Evolutionary conservation across 768 basidiomycete genomes (phyloP).

Genomic region (Phlegmacium glaucopus): DNA sequence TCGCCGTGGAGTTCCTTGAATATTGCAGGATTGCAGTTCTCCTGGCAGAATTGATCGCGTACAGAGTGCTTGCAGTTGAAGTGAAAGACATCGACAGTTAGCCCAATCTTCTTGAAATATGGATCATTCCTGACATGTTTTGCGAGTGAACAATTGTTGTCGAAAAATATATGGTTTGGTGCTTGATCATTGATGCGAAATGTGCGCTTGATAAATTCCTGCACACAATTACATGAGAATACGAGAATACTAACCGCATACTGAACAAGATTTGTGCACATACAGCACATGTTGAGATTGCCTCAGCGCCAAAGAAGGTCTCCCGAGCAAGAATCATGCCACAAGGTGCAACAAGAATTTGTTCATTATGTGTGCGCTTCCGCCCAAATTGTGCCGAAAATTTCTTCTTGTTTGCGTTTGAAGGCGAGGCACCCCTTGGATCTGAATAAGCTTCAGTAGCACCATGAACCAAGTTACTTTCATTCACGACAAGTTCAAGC

Average conservation of each 20-base stretch:
- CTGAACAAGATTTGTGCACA: neutral
- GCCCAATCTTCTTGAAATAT: no score
- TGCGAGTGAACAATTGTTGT: no score
- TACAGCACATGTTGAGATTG: constrained; percentile 3
- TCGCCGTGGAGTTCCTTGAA: no score
- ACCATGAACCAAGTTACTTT: neutral
- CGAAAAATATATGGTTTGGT: constrained; percentile 7
- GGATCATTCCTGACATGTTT: no score
- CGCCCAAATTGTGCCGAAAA: constrained; percentile 5
- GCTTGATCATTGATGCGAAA: neutral
- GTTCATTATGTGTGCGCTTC: constrained; percentile 8
- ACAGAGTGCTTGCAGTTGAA: no score
- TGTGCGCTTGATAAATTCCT: constrained; percentile 8
- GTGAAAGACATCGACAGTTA: no score
- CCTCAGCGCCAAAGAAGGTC: constrained; percentile 7
- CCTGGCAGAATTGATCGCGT: no score
- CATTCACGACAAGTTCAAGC: no score
- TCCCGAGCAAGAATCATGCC: constrained; percentile 8
- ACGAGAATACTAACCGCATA: neutral
- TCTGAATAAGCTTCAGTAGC: neutral
- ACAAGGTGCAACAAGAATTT: constrained; percentile 10
- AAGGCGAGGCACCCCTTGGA: neutral
- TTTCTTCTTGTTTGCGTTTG: neutral
- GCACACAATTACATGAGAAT: neutral
- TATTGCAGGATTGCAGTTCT: no score